phyloP scores from a whole-genome alignment of 2,329 filamentous ascomycete species.

The Neonectria neomacrospora region DNA sequence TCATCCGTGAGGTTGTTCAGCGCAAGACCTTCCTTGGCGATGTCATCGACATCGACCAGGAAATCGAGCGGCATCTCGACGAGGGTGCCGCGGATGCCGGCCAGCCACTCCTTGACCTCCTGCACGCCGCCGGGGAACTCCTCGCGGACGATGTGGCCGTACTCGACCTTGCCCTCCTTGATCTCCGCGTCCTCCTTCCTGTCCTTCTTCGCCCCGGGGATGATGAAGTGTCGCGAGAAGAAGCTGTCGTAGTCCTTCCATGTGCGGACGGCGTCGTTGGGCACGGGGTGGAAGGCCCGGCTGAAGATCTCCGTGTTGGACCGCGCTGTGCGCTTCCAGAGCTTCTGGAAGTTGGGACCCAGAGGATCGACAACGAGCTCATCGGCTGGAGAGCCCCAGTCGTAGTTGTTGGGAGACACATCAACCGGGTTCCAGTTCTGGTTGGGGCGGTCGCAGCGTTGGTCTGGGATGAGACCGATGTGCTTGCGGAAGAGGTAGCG shows the following conservation, averaged over 20 bases:
- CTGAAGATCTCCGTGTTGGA: slow-evolving; percentile 85
- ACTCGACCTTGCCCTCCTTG: slow-evolving; percentile 72
- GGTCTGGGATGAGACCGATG: slow-evolving; percentile 82
- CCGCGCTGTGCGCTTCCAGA: slow-evolving; percentile 79
- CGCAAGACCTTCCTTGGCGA: slow-evolving; percentile 82
- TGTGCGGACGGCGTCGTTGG: slow-evolving; percentile 72
- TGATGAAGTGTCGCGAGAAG: slow-evolving; percentile 74
- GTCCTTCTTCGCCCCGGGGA: slow-evolving; percentile 61
- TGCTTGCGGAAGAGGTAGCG: slow-evolving; percentile 92
- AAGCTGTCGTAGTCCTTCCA: slow-evolving; percentile 81
- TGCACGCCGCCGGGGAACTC: slow-evolving; percentile 78
- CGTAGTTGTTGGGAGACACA: slow-evolving; percentile 76
- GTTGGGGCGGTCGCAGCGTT: slow-evolving; percentile 73
- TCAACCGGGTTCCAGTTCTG: slow-evolving; percentile 82
- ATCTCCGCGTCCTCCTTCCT: slow-evolving; percentile 48
- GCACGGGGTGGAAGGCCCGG: slow-evolving; percentile 83
- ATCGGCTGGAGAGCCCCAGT: slow-evolving; percentile 76
- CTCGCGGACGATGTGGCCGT: slow-evolving; percentile 87
- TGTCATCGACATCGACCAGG: slow-evolving; percentile 81
- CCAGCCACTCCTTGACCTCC: slow-evolving; percentile 78
- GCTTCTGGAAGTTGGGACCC: slow-evolving; percentile 70
- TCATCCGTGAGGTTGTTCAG: slow-evolving; percentile 78
- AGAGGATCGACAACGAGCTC: slow-evolving; percentile 80
- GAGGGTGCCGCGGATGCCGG: slow-evolving; percentile 73
- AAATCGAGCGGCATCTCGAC: slow-evolving; percentile 95